These are phyloP conservation scores for Nitzschia putrida DNA, from an alignment of 108 stramenopile species.

Conservation along the genomic window DNA sequence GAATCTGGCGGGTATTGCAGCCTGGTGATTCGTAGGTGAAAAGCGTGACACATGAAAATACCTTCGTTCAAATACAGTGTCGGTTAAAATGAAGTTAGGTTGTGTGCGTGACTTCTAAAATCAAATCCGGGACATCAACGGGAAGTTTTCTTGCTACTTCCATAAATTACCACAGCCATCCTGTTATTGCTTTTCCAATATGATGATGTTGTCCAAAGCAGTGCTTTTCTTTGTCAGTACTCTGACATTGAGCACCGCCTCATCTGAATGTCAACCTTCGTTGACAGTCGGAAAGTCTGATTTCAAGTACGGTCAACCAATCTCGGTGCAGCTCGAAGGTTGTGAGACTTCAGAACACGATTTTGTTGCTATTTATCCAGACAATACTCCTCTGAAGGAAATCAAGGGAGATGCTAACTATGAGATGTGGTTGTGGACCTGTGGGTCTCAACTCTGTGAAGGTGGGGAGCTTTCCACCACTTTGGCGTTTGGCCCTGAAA, in stretches of 20 bases:
- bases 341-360: slow-evolving; percentile 2
- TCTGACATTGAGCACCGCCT: neutral
- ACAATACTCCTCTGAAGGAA: neutral
- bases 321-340: neutral
- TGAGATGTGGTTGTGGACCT: slow-evolving; percentile 22
- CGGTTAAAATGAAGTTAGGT: neutral
- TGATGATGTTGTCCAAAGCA: neutral
- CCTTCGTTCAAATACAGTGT: neutral
- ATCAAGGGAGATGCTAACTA: slow-evolving; percentile 13
- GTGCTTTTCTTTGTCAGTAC: neutral
- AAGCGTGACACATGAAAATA: neutral
- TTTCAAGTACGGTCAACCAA: neutral
- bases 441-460: slow-evolving; percentile 13
- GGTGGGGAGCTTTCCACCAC: neutral
- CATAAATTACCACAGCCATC: neutral
- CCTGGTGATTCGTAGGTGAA: too few relatives aligned
- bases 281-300: neutral
- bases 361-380: slow-evolving; percentile 21
- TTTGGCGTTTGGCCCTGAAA: slow-evolving; percentile 1
- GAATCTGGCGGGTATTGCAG: too few relatives aligned
- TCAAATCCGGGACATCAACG: slow-evolving; percentile 1
- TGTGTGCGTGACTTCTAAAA: neutral
- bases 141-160: neutral
- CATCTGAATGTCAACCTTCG: neutral
- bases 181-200: neutral